Percentiles rank a stretch among this genome's conserved stretches.
phyloP scores from a whole-genome alignment of 1,284 basidiomycete genomes.

The Rhodotorula sp. region DNA sequence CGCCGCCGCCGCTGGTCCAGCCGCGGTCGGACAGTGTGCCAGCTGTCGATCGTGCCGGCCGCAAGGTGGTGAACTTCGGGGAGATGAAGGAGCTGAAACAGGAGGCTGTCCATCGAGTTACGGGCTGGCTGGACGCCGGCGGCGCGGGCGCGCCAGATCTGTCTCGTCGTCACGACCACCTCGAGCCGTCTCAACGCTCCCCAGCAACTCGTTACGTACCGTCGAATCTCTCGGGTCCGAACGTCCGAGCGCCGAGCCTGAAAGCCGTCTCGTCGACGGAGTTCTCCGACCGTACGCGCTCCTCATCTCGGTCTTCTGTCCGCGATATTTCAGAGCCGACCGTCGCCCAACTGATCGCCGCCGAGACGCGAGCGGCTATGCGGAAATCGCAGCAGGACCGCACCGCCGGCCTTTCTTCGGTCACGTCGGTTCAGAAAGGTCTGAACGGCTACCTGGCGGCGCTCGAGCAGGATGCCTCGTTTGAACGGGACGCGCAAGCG shows the following conservation, averaged over 20 bases:
- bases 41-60: not conserved
- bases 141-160: not conserved
- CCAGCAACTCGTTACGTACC: too few relatives aligned
- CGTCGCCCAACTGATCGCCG: slow-evolving; percentile 17
- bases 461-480: slow-evolving; percentile 10
- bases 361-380: slow-evolving; percentile 12
- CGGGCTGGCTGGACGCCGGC: slow-evolving; percentile 19
- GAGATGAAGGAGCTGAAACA: slow-evolving; percentile 32
- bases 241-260: too few relatives aligned
- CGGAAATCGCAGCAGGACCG: not conserved
- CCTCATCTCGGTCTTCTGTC: not conserved
- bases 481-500: not conserved
- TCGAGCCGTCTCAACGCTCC: too few relatives aligned
- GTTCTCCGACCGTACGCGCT: not conserved
- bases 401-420: not conserved
- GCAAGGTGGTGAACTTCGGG: slow-evolving; percentile 27
- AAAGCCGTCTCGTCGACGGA: not conserved
- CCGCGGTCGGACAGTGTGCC: not conserved
- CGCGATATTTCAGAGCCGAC: not conserved
- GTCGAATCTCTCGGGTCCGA: too few relatives aligned
- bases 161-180: too few relatives aligned
- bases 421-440: slow-evolving; percentile 13
- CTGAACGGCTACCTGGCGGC: slow-evolving; percentile 17
- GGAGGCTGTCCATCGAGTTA: slow-evolving; percentile 22
- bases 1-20: not conserved